Evolutionary conservation across 2,329 filamentous ascomycete species (phyloP).

Genomic region (Xylaria sp.): DNA sequence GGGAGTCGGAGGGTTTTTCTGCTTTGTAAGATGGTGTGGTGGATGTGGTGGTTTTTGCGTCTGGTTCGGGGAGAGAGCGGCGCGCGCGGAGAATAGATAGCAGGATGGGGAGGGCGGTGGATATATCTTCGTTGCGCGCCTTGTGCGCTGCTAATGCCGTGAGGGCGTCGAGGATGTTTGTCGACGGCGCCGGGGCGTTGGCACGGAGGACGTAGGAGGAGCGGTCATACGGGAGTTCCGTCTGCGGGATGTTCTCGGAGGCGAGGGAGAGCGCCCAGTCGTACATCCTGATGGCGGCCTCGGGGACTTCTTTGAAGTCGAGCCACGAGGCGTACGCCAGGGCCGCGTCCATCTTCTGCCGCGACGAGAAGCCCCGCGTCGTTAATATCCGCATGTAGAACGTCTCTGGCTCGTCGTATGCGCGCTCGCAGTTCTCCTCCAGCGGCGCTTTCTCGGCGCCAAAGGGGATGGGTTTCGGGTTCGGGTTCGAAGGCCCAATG

Average conservation of each 20-base stretch:
- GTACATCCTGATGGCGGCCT: constrained; percentile 78
- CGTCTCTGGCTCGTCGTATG: constrained; percentile 76
- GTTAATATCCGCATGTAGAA: constrained; percentile 87
- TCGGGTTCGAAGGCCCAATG: constrained; percentile 84
- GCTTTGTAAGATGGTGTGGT: constrained; percentile 25
- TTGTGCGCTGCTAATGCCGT: constrained; percentile 84
- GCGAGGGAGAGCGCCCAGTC: constrained; percentile 81
- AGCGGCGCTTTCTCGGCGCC: constrained; percentile 71
- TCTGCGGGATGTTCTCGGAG: constrained; percentile 55
- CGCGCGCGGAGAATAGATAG: constrained; percentile 85
- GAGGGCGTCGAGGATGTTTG: constrained; percentile 79
- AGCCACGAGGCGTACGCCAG: constrained; percentile 87
- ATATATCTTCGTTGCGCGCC: constrained; percentile 74
- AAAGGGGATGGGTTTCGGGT: constrained; percentile 77
- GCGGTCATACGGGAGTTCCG: constrained; percentile 65
- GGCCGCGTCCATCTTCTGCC: constrained; percentile 83
- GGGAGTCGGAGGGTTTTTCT: constrained; percentile 22
- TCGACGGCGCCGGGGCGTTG: constrained; percentile 68
- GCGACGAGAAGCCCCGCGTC: constrained; percentile 80
- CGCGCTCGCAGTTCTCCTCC: constrained; percentile 79
- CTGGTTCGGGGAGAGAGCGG: constrained; percentile 62
- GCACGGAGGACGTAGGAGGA: constrained; percentile 73
- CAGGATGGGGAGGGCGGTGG: constrained; percentile 82
- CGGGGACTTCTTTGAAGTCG: constrained; percentile 76
- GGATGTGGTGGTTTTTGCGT: constrained; percentile 6